Conservation (phyloP, 768 basidiomycete genomes). For the Boletus vinaceobasis region DNA sequence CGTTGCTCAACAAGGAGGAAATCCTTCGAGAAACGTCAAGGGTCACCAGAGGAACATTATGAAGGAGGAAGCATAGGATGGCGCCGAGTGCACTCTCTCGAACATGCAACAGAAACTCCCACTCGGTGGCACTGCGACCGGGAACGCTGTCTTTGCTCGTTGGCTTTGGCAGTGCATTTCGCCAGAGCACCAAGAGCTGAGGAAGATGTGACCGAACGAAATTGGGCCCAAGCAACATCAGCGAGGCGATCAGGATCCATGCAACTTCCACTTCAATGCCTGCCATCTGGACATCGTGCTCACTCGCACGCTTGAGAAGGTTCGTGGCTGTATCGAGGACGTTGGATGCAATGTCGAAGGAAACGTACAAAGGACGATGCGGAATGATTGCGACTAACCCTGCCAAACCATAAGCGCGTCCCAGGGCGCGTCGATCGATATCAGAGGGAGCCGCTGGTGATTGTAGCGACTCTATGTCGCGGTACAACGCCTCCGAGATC, state of each 20-base stretch:
- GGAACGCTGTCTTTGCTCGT: slow-evolving; percentile 78
- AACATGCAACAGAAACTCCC: slow-evolving; percentile 88
- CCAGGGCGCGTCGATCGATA: slow-evolving; percentile 67
- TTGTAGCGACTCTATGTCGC: slow-evolving; percentile 71
- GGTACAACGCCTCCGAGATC: slow-evolving; percentile 78
- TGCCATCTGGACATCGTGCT: slow-evolving; percentile 83
- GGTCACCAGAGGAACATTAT: slow-evolving; percentile 79
- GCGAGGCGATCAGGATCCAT: slow-evolving; percentile 86
- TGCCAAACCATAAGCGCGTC: slow-evolving; percentile 88
- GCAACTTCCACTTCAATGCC: slow-evolving; percentile 88
- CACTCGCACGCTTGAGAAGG: slow-evolving; percentile 85
- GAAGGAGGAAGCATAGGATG: slow-evolving; percentile 80
- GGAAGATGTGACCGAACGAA: slow-evolving; percentile 93
- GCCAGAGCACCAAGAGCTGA: slow-evolving; percentile 92
- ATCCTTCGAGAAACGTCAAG: slow-evolving; percentile 90
- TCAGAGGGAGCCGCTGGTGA: slow-evolving; percentile 73
- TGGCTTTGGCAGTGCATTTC: slow-evolving; percentile 94
- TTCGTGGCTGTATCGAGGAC: slow-evolving; percentile 89
- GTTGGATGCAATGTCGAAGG: slow-evolving; percentile 88
- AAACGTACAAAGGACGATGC: slow-evolving; percentile 86
- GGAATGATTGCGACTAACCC: slow-evolving; percentile 85
- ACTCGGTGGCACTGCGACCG: slow-evolving; percentile 71
- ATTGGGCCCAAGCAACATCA: slow-evolving; percentile 90
- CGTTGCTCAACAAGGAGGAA: slow-evolving; percentile 82
- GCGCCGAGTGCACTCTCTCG: slow-evolving; percentile 89